A percentile compares a stretch with the other conserved stretches of the same genome.
Evolutionary conservation across 1,284 basidiomycete species (phyloP).

Genomic region (Gastroboletus turbinatus): DNA sequence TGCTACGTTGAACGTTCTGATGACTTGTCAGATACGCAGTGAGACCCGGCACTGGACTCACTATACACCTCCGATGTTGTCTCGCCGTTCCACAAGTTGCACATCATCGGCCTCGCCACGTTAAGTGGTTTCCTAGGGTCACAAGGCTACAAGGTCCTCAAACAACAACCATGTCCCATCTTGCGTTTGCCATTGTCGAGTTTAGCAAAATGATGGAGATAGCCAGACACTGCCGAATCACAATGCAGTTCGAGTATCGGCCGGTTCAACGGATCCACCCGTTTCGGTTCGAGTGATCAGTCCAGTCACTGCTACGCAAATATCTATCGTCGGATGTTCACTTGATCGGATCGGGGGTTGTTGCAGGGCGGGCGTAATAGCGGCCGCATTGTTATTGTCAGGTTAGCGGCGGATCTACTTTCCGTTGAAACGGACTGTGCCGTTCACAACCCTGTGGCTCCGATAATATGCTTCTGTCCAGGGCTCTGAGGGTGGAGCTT

Average conservation of each 20-base stretch:
- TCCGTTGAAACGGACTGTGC: neutral
- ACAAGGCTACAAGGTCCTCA: slow-evolving; percentile 47
- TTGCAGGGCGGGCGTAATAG: neutral
- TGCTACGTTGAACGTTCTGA: slow-evolving; percentile 15
- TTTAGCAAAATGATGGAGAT: neutral
- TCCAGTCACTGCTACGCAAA: neutral
- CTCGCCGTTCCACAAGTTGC: slow-evolving; percentile 43
- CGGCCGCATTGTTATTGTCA: neutral
- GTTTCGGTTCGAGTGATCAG: neutral
- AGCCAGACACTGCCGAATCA: slow-evolving; percentile 4
- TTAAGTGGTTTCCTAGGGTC: slow-evolving; percentile 42
- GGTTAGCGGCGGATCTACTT: neutral
- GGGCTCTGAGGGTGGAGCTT: neutral
- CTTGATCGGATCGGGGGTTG: neutral
- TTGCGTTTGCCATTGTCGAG: slow-evolving; percentile 19
- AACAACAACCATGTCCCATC: slow-evolving; percentile 41
- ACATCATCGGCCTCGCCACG: slow-evolving; percentile 41
- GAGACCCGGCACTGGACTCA: slow-evolving; percentile 21
- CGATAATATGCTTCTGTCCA: neutral
- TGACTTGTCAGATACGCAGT: neutral
- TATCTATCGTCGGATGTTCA: neutral
- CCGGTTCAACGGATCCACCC: neutral
- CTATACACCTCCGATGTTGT: slow-evolving; percentile 50
- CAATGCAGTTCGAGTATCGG: neutral
- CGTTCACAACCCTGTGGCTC: neutral